Base-by-base conservation (phyloP, 2,329 filamentous ascomycete species). In the Cladorrhinum sp. region DNA sequence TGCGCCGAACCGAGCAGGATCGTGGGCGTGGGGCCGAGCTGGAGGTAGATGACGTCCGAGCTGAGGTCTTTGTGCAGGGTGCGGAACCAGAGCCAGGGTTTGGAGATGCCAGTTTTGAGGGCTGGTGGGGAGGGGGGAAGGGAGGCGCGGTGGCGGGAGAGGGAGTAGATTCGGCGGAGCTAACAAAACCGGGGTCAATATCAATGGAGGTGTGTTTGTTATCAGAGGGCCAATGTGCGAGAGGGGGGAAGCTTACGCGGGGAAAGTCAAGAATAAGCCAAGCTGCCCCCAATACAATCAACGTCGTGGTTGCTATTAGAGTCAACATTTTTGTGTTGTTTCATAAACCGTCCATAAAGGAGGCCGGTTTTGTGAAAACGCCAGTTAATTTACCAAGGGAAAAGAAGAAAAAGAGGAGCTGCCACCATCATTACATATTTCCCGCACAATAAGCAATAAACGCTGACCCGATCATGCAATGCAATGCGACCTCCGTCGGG, bases 31-130 rank as follows among this genome's bases (percentile, higher is more conserved):
- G 76, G 75, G 0, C 76, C 75, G 23, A 78, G 68, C 56, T 77
- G 76, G 14, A 79, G 73, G 61, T 76, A 77, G 14, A 78, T 74
- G 0, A 79, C 74, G 52, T 79, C 76, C n/a, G 42, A 46, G 49
- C 75, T 76, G 24, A 76, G 73, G 51, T 76, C 64, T 8, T 72
- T 62, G 54, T 71, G 72, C 1, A 78, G 68, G 57, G 76, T 69
- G 33, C 72, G 72, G 49, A 78, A 78, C 76, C 76, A 78, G 1
- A 77, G 62, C 76, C 76, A 78, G 18, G 76, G 76, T 48, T 77
- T 77, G 0, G 65, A 65, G 14, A 77, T 68, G 16, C 76, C 76
- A 0, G 74, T 74, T 49, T 69, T 75, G 62, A 76, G 66, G 0
- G 59, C 61, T n/a, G 70, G 72, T 16, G 76, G 76, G 0, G 76